phyloP scores from a whole-genome alignment of 495 filamentous ascomycete genomes.

The Penicillium pancosmium region DNA sequence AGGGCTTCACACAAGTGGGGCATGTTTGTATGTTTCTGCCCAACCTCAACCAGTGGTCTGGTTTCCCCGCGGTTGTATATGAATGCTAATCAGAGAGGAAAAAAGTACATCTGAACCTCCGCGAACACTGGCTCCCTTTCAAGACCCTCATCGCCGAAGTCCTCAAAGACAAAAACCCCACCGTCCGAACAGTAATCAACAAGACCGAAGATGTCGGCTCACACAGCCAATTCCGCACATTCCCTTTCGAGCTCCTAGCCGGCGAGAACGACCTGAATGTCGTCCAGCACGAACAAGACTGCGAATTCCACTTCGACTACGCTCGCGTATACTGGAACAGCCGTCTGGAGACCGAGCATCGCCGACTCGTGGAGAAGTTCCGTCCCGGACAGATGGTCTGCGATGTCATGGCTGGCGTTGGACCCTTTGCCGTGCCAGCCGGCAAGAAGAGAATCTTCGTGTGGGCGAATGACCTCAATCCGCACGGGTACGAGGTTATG shows the following conservation, averaged over 20 bases:
- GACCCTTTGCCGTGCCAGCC: constrained; percentile 91
- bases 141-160: constrained; percentile 82
- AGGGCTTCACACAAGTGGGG: constrained; percentile 82
- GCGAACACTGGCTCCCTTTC: constrained; percentile 76
- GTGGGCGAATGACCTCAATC: constrained; percentile 97
- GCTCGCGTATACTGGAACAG: constrained; percentile 97
- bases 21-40: constrained; percentile 69
- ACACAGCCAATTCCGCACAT: constrained; percentile 86
- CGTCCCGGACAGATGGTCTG: constrained; percentile 82
- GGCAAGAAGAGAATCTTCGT: constrained; percentile 90
- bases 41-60: neutral
- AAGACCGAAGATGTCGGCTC: constrained; percentile 87
- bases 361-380: constrained; percentile 77
- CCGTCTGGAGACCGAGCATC: constrained; percentile 85
- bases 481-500: constrained; percentile 76
- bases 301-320: constrained; percentile 53
- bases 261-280: constrained; percentile 82
- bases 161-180: constrained; percentile 82
- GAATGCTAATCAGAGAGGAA: constrained; percentile 2
- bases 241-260: constrained; percentile 87
- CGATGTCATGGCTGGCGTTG: constrained; percentile 98
- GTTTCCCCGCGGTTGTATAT: too few species aligned
- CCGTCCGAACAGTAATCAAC: constrained; percentile 88
- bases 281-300: constrained; percentile 59
- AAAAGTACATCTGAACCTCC: constrained; percentile 87